phyloP scores from a whole-genome alignment of 768 basidiomycete genomes.

The Coprinopsis cinerea region DNA sequence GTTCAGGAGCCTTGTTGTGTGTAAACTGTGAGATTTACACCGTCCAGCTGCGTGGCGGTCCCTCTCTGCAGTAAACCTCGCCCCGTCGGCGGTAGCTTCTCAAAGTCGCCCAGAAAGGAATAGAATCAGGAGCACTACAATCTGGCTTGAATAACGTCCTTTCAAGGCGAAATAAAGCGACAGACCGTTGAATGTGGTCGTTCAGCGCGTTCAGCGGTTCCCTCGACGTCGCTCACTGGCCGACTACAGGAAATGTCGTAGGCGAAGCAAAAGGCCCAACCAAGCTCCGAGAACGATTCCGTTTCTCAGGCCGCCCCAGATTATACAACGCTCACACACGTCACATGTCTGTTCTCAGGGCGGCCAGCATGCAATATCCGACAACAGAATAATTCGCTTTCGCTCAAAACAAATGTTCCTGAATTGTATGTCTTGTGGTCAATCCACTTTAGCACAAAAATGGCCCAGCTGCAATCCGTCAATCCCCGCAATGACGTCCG shows the following conservation, averaged over 20 bases:
- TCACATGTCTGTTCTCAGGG: constrained; percentile 10
- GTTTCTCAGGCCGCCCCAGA: constrained; percentile 2
- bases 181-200: background rate
- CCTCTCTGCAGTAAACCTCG: background rate
- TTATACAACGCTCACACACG: background rate
- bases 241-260: background rate
- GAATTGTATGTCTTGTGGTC: too few species aligned
- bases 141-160: background rate
- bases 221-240: background rate
- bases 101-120: background rate
- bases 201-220: background rate
- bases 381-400: too few species aligned
- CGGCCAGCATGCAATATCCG: too few species aligned
- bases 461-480: too few species aligned
- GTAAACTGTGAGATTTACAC: background rate
- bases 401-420: too few species aligned
- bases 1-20: background rate
- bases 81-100: background rate
- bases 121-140: background rate
- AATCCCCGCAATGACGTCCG: too few species aligned
- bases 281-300: constrained; percentile 6
- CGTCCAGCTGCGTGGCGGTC: too few species aligned
- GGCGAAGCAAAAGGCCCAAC: background rate
- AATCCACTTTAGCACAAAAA: too few species aligned
- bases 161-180: background rate